Evolutionary conservation across 345 rosid species (phyloP).

Genomic region (Aquilaria malaccensis): DNA sequence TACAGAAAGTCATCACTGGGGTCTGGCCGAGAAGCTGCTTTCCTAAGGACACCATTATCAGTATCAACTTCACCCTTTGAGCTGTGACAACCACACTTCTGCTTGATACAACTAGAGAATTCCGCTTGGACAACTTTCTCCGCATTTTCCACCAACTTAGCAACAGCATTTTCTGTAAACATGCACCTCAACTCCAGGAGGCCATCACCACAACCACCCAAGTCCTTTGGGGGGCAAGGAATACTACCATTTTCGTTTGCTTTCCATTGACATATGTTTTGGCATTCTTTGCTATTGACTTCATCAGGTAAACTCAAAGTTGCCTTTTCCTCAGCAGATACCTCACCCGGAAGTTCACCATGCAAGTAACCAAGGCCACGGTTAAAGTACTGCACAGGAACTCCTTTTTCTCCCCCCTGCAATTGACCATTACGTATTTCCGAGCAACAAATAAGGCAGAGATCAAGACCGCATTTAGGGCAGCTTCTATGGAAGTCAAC

Average conservation of each 20-base stretch:
- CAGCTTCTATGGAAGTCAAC: conserved; percentile 53
- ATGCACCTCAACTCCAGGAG: conserved; percentile 32
- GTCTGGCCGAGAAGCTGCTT: conserved; percentile 53
- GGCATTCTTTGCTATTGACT: conserved; percentile 9
- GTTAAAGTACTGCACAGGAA: conserved; percentile 16
- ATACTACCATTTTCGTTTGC: conserved; percentile 44
- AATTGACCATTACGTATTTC: conserved; percentile 48
- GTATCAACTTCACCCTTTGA: conserved; percentile 24
- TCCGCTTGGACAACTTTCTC: conserved; percentile 20
- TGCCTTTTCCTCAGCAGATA: not conserved
- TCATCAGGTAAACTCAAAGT: not conserved
- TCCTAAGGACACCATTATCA: conserved; percentile 20
- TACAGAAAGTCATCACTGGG: conserved; percentile 55
- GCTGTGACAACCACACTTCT: conserved; percentile 41
- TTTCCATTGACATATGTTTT: conserved; percentile 34
- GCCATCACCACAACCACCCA: conserved; percentile 45
- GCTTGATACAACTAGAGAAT: conserved; percentile 5
- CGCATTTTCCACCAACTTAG: conserved; percentile 34
- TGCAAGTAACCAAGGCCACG: conserved; percentile 31
- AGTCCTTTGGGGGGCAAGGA: conserved; percentile 36
- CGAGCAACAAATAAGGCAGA: conserved; percentile 49
- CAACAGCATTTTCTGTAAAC: conserved; percentile 27
- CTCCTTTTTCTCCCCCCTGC: conserved; percentile 27
- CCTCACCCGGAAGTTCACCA: conserved; percentile 19
- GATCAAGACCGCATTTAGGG: conserved; percentile 37